These are phyloP conservation scores for Laetiporus sulphureus DNA, from an alignment of 1,284 basidiomycete genomes.

Conservation along the genomic window DNA sequence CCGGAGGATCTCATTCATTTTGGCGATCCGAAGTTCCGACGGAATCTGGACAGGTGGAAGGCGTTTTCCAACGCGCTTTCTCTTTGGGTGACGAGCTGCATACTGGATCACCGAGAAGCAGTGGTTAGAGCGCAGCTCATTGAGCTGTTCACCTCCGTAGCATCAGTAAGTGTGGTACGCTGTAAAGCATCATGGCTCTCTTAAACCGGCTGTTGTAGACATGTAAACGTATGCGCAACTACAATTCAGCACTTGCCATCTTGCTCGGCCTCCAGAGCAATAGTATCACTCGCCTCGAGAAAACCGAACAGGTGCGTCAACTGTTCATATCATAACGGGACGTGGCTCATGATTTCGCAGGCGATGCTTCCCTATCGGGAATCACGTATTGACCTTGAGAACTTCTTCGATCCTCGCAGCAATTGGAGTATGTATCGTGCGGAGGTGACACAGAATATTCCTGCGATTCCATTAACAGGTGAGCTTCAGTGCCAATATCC, in stretches of 20 bases:
- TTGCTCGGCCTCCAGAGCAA: neutral
- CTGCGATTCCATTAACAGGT: slow-evolving; percentile 7
- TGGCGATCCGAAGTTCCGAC: slow-evolving; percentile 1
- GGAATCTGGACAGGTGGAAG: slow-evolving; percentile 7
- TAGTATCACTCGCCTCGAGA: slow-evolving; percentile 1
- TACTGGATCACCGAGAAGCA: slow-evolving; percentile 3
- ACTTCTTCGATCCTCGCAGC: slow-evolving; percentile 1
- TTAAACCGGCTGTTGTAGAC: neutral
- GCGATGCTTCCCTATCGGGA: neutral
- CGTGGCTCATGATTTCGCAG: neutral
- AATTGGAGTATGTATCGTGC: slow-evolving; percentile 6
- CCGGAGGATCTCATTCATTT: slow-evolving; percentile 14
- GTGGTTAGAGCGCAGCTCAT: neutral
- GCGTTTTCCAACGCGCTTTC: slow-evolving; percentile 11
- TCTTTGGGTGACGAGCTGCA: slow-evolving; percentile 8
- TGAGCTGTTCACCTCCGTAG: slow-evolving; percentile 4
- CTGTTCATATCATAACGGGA: neutral
- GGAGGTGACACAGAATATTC: slow-evolving; percentile 5
- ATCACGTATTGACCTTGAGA: neutral
- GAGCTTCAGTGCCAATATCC: neutral
- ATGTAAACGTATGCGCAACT: slow-evolving; percentile 9
- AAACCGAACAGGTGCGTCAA: slow-evolving; percentile 2
- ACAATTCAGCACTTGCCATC: slow-evolving; percentile 7
- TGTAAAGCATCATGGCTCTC: neutral
- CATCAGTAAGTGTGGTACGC: slow-evolving; percentile 2